Conservation (phyloP, 495 filamentous ascomycete genomes). For the Podospora sp. region DNA sequence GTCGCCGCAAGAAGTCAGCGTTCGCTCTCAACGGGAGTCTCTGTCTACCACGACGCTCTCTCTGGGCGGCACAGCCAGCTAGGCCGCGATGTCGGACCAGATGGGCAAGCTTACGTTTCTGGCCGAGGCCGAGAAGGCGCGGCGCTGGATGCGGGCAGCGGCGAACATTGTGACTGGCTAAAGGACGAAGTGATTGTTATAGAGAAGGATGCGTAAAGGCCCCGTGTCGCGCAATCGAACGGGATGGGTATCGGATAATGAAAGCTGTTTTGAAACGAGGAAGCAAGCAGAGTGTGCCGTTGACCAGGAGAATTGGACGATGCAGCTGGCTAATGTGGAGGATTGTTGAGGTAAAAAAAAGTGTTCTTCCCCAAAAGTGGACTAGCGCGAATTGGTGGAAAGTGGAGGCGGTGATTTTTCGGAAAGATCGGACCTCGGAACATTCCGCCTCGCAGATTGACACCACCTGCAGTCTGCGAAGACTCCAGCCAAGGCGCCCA, state of each 20-base stretch:
- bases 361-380: conserved; percentile 15
- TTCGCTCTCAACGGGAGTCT: conserved; percentile 32
- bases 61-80: neutral
- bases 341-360: conserved; percentile 35
- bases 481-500: too few species aligned
- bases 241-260: conserved; percentile 17
- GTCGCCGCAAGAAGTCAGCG: conserved; percentile 19
- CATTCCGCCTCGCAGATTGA: conserved; percentile 20
- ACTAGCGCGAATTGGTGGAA: conserved; percentile 23
- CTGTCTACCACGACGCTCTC: conserved; percentile 2
- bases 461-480: too few species aligned
- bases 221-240: neutral
- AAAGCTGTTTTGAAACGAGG: conserved; percentile 10
- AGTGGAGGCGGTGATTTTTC: conserved; percentile 19
- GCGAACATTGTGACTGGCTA: conserved; percentile 68
- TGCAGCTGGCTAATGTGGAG: conserved; percentile 9
- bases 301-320: conserved; percentile 12
- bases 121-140: conserved; percentile 92
- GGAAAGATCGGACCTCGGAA: conserved; percentile 36
- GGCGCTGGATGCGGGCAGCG: conserved; percentile 77
- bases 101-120: conserved; percentile 66
- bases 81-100: conserved; percentile 20
- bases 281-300: conserved; percentile 20
- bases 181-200: conserved; percentile 18
- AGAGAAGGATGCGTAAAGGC: neutral